Evolutionary conservation across 164 flowering plant species (phyloP).

Genomic region (Annona cherimola): DNA sequence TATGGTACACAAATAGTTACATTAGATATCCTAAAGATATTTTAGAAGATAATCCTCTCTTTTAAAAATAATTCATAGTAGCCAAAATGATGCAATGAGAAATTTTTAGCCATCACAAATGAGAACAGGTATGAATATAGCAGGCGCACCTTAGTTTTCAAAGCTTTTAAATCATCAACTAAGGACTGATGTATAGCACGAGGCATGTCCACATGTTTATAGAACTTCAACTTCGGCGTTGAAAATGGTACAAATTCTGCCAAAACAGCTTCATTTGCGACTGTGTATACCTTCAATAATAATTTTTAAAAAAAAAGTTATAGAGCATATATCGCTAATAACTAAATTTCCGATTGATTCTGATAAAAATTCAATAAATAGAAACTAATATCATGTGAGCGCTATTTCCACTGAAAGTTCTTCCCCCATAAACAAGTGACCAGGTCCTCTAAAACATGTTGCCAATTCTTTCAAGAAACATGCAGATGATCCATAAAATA

Average conservation of each 20-base stretch:
- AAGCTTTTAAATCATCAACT: slow-evolving; percentile 14
- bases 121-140: not conserved
- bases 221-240: slow-evolving; percentile 36
- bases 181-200: slow-evolving; percentile 10
- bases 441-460: no score
- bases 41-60: no score
- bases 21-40: no score
- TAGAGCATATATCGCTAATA: not conserved
- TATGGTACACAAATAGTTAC: no score
- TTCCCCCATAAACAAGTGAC: no score
- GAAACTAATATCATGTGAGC: no score
- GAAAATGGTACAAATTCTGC: slow-evolving; percentile 48
- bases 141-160: slow-evolving; percentile 35
- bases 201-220: slow-evolving; percentile 32
- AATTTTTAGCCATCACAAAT: not conserved
- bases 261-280: slow-evolving; percentile 49
- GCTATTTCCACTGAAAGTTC: no score
- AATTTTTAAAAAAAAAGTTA: not conserved
- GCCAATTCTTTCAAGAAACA: no score
- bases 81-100: not conserved
- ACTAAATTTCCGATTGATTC: not conserved
- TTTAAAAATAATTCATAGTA: not conserved
- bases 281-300: slow-evolving; percentile 50
- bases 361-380: no score
- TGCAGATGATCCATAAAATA: no score